phyloP scores from a whole-genome alignment of 495 filamentous ascomycete species.

The Neurospora sp. region DNA sequence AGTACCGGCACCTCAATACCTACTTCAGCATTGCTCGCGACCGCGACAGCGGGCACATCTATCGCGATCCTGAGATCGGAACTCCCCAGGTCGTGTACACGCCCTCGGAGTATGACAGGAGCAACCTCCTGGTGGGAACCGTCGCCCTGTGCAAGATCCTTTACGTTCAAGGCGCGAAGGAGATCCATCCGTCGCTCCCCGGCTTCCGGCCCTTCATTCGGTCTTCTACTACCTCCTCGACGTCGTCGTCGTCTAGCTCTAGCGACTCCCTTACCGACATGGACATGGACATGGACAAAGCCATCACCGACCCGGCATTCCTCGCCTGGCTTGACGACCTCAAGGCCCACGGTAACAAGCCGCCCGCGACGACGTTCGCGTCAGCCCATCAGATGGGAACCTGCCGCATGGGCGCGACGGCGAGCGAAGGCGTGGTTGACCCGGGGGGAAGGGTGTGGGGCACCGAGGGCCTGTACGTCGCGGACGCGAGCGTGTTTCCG shows the following conservation, averaged over 20 bases:
- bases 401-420: constrained; percentile 62
- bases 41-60: constrained; percentile 63
- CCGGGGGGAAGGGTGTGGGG: constrained; percentile 69
- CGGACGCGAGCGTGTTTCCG: constrained; percentile 84
- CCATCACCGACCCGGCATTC: constrained; percentile 57
- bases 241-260: background rate
- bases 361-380: constrained; percentile 33
- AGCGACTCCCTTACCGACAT: constrained; percentile 7
- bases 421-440: constrained; percentile 62
- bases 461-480: constrained; percentile 59
- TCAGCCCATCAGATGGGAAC: constrained; percentile 89
- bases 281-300: constrained; percentile 26
- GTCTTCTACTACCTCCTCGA: background rate
- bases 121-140: constrained; percentile 56
- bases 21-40: constrained; percentile 67
- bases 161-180: constrained; percentile 64
- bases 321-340: constrained; percentile 57
- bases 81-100: constrained; percentile 56
- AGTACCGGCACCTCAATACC: constrained; percentile 52
- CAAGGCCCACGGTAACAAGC: constrained; percentile 37
- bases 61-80: constrained; percentile 60
- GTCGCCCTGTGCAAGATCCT: constrained; percentile 62
- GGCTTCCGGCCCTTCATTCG: constrained; percentile 61
- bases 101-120: constrained; percentile 56
- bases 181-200: constrained; percentile 55